Evolutionary conservation across 768 basidiomycete genomes (phyloP).

Genomic region (Scleroderma bovista): DNA sequence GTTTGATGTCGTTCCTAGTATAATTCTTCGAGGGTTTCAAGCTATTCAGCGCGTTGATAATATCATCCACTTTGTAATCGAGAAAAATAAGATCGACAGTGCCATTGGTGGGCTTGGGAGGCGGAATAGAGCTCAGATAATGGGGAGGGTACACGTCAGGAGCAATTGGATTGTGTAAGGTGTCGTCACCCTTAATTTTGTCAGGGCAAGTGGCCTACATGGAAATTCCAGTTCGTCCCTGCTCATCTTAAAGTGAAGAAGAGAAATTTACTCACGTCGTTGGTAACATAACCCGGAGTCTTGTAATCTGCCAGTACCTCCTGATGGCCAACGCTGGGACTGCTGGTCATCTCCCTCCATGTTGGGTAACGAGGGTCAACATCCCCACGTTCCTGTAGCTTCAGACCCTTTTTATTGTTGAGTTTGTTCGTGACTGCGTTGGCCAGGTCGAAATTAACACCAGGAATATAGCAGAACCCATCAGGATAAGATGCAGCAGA

Average conservation of each 20-base stretch:
- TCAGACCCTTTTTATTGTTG: slow-evolving; percentile 32
- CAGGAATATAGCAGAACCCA: slow-evolving; percentile 50
- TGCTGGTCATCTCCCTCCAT: slow-evolving; percentile 50
- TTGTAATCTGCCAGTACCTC: slow-evolving; percentile 31
- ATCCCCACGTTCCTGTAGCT: slow-evolving; percentile 36
- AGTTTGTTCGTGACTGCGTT: slow-evolving; percentile 44
- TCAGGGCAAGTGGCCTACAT: neutral
- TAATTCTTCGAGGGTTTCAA: slow-evolving; percentile 13
- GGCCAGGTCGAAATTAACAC: slow-evolving; percentile 45
- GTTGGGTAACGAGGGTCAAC: slow-evolving; percentile 42
- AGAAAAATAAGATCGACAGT: slow-evolving; percentile 67
- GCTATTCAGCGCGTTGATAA: slow-evolving; percentile 48
- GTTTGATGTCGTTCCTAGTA: neutral
- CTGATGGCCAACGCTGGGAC: slow-evolving; percentile 32
- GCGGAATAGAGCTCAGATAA: slow-evolving; percentile 44
- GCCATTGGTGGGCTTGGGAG: slow-evolving; percentile 43
- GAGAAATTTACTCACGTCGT: slow-evolving; percentile 40
- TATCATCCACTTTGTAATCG: slow-evolving; percentile 52
- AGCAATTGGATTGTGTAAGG: slow-evolving; percentile 51
- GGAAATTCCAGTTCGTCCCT: no score
- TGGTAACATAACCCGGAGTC: slow-evolving; percentile 67
- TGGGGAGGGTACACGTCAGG: slow-evolving; percentile 42
- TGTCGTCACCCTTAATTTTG: slow-evolving; percentile 52
- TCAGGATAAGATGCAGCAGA: slow-evolving; percentile 65
- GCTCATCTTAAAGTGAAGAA: neutral